Evolutionary conservation across 148 eudicot genomes (phyloP), one percentile per base, ranked within the genome.

Genomic region (Rhododendron simsii): DNA sequence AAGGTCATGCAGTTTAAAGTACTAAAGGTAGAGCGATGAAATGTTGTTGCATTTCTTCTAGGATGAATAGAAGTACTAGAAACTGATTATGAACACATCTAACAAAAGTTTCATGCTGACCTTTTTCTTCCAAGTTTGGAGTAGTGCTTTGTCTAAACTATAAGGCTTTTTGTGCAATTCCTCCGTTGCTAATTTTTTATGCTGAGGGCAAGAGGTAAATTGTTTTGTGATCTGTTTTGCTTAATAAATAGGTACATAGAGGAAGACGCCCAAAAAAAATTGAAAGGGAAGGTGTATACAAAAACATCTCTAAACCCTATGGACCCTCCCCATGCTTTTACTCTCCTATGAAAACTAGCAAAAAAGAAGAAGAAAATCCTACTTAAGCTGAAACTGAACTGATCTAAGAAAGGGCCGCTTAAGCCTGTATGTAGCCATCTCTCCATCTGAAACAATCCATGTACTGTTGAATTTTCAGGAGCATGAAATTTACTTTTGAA

Each of bases 131-230:
- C 33, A 78, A 45, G 33, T 44, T 23, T 13, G 18, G 26, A 45
- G 55, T 47, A 12, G 79, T 6, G 39, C 47, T 39, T 30, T 39
- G n/a, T 75, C 77, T 75, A 2, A 75, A 39, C 26, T 75, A 75
- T 75, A 75, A 75, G 48, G 79, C 79, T 75, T 75, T 30, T 75
- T 75, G 20, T 35, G 48, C 79, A 16, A 75, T 75, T 71, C n/a
- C 47, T 35, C 10, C 45, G 0, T 7, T 48, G 39, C n/a, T 16
- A 6, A 37, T 39, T 35, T 18, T 39, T 39, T 75, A 75, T 75
- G n/a, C 26, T 20, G 8, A 75, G 26, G n/a, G 79, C 39, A 30
- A 14, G 39, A 33, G 76, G 33, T 71, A 30, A 30, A 71, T 16
- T 75, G 21, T 33, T 35, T 67, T 3, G 74, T 67, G 4, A 26